Evolutionary conservation across 257 asterid species (phyloP), one percentile per base, ranked within the genome.

Genomic region (Salvia hispanica): DNA sequence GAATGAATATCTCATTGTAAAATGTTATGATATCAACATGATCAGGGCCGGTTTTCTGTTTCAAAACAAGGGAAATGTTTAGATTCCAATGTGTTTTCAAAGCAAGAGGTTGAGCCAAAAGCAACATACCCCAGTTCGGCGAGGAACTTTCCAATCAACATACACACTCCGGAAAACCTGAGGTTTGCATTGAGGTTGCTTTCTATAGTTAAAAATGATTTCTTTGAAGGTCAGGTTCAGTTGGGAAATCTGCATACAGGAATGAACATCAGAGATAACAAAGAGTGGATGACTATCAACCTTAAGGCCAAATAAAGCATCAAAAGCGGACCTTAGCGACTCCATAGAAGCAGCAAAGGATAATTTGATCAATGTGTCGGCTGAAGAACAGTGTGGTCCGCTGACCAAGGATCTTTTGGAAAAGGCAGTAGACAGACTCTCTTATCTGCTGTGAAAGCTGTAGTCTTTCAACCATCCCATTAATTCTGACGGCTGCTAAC

Each of bases 331-430:
- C 99, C 96, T 94, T 94, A 55, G 98, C 95, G 79, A 91, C 95
- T 82, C 99, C 99, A 77, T 91, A 94, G 66, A 94, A 91, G 78
- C 96, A 91, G 77, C 99, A 94, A 62, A 91, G 98, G 61, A 94
- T 86, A 74, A 94, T 86, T 78, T 94, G 99, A 78, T 94, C 99
- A 71, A 91, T 89, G 78, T 91, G 96, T 56, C 99, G 87, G 78
- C 79, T 82, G 81, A 91, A 91, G 81, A 94, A 91, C 56, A 94
- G 83, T 58, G 79, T 33, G 15, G 98, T 89, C 72, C 84, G 82
- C 70, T 87, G 96, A 77, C 62, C 78, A 69, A 94, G 94, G 54
- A 94, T 87, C 82, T 89, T 94, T 77, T 87, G 96, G 66, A 94
- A 94, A 73, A 94, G 95, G 75, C 92, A 83, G 81, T 83, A 91